Percentiles rank a stretch among this genome's conserved stretches.
Conservation (phyloP, 345 rosid species). For the Arabis alpina region DNA sequence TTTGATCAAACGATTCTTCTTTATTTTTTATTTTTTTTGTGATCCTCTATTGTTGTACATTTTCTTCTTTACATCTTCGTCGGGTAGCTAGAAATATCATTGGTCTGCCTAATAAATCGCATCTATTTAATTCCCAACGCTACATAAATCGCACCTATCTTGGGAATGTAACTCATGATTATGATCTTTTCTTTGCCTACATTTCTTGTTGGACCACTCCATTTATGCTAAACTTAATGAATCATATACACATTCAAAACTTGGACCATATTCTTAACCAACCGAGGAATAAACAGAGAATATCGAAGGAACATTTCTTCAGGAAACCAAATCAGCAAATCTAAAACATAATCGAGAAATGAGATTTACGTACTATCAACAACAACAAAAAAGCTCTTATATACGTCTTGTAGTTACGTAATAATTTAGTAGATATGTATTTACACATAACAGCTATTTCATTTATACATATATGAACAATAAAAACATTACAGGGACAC, state of each 20-base stretch:
- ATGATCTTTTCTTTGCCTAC: constrained; percentile 28
- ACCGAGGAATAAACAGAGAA: constrained; percentile 39
- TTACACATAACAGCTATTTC: constrained; percentile 12
- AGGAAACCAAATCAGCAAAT: constrained; percentile 17
- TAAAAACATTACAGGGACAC: constrained; percentile 27
- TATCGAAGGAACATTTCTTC: constrained; percentile 13
- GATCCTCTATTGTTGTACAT: constrained; percentile 17
- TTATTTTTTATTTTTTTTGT: background rate
- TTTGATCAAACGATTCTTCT: too few species aligned
- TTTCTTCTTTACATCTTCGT: constrained; percentile 13
- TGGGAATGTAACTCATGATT: constrained; percentile 45
- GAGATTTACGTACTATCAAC: constrained; percentile 16
- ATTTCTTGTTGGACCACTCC: constrained; percentile 40
- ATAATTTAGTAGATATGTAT: background rate
- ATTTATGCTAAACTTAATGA: background rate
- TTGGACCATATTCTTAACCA: constrained; percentile 31
- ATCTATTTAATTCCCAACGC: constrained; percentile 43
- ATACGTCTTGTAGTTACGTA: background rate
- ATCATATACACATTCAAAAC: background rate
- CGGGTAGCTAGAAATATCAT: constrained; percentile 34
- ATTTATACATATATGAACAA: background rate
- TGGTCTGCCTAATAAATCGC: constrained; percentile 26
- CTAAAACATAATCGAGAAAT: constrained; percentile 17
- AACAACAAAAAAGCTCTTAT: background rate
- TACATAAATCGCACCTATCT: constrained; percentile 32